Evolutionary conservation across 2,329 filamentous ascomycete species (phyloP), one percentile per base, ranked within the genome.

Genomic region (Coleophoma crateriformis): DNA sequence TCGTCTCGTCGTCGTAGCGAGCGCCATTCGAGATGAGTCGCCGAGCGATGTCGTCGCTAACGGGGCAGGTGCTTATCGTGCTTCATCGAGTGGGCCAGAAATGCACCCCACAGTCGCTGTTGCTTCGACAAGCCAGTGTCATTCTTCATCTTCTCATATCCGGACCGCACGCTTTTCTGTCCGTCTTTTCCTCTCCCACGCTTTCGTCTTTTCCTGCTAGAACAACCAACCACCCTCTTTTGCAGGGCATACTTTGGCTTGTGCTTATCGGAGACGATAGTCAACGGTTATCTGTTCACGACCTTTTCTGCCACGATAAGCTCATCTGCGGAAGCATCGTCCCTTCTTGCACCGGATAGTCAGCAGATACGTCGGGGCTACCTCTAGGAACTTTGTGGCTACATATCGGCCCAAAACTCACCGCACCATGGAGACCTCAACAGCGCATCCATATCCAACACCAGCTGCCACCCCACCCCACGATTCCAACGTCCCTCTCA

Each of bases 401-500:
- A n/a, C 7, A 53, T 39, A 53, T 54, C 32, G 22, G 37, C 35
- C 14, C 12, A 13, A 34, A 12, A 37, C 11, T 37, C 13, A 41
- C 3, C 15, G 48, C 54, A 59, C 45, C 17, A 46, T 35, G 44
- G 33, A 47, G 5, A 40, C 42, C 15, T n/a, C 13, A 15, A 39
- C 15, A 44, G 56, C 33, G 53, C 13, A 32, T 27, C 6, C 57
- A 45, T 62, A 64, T 41, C 61, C 61, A 43, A 63, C 59, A 41
- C 61, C 61, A 14, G 53, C 59, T 14, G 54, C 57, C 32, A 65
- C 62, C 33, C 62, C 62, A 46, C 61, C 61, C 12, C 51, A 57
- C 45, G 49, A 60, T 19, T 57, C 56, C 10, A 51, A 50, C 46
- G 64, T 72, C 48, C 72, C 74, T 15, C 78, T 91, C 61, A 84